Evolutionary conservation across 106 monocot species (phyloP).

Genomic region (Apostasia shenzhenica): DNA sequence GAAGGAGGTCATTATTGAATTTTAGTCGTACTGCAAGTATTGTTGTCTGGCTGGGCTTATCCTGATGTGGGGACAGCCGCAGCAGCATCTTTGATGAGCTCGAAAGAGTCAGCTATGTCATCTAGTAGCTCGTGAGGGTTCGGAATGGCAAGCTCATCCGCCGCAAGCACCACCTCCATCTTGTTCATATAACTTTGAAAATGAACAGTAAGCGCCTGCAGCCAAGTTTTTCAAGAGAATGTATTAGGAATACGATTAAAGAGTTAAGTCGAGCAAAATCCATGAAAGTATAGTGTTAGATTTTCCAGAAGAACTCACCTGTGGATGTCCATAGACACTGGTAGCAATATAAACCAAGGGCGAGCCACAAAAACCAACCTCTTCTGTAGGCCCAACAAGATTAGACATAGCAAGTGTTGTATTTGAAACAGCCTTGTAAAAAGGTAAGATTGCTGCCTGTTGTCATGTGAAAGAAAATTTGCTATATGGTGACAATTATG

Average conservation of each 20-base stretch:
- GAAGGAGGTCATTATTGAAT: too few relatives aligned
- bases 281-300: too few relatives aligned
- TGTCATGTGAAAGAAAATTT: background rate
- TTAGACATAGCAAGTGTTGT: constrained; percentile 74
- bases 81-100: constrained; percentile 30
- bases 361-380: constrained; percentile 54
- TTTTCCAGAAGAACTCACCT: constrained; percentile 30
- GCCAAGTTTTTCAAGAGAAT: background rate
- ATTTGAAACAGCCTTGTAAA: constrained; percentile 32
- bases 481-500: too few relatives aligned
- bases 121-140: constrained; percentile 44
- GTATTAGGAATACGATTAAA: too few relatives aligned
- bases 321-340: constrained; percentile 74
- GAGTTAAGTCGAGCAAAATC: too few relatives aligned
- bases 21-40: too few relatives aligned
- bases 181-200: constrained; percentile 55
- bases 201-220: constrained; percentile 47
- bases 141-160: constrained; percentile 34
- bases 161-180: constrained; percentile 38
- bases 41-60: too few relatives aligned
- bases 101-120: constrained; percentile 33
- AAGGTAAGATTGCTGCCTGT: constrained; percentile 39
- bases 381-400: constrained; percentile 56
- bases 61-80: too few relatives aligned
- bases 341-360: constrained; percentile 72